Conservation (phyloP, 306 rosid species). For the Oemleria cerasiformis region DNA sequence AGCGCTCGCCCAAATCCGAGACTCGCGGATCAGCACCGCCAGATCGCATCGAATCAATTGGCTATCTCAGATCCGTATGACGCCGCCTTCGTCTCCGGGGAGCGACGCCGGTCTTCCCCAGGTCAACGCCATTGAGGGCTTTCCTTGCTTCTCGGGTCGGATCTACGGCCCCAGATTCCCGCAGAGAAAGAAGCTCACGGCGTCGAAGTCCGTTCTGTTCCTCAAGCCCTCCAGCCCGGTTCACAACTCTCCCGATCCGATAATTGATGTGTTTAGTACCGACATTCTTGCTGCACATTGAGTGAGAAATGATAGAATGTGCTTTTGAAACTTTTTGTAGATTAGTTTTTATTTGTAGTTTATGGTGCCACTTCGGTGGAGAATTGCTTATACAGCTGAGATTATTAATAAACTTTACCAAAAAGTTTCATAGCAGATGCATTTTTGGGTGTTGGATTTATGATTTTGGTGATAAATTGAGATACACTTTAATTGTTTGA, state of each 20-base stretch:
- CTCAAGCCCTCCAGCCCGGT: conserved; percentile 34
- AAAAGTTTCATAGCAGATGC: background rate
- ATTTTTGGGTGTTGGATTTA: background rate
- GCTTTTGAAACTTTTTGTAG: conserved; percentile 24
- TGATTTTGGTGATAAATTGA: background rate
- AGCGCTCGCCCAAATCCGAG: conserved; percentile 80
- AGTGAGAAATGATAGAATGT: conserved; percentile 14
- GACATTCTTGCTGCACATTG: conserved; percentile 61
- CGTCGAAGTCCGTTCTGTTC: conserved; percentile 51
- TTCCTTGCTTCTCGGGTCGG: conserved; percentile 51
- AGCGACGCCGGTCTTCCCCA: conserved; percentile 22
- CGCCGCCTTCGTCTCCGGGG: conserved; percentile 29
- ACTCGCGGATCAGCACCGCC: conserved; percentile 69
- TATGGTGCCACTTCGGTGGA: conserved; percentile 8
- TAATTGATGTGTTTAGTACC: conserved; percentile 43
- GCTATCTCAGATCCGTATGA: conserved; percentile 39
- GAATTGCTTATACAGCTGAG: conserved; percentile 30
- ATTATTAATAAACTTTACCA: conserved; percentile 18
- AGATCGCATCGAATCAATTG: conserved; percentile 44
- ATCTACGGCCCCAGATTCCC: conserved; percentile 61
- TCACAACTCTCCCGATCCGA: conserved; percentile 48
- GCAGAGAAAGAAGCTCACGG: conserved; percentile 70
- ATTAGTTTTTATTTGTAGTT: conserved; percentile 35
- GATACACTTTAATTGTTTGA: background rate
- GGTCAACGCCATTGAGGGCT: conserved; percentile 26